Base-by-base conservation (phyloP, 768 basidiomycete species). In the Kwoniella pini region DNA sequence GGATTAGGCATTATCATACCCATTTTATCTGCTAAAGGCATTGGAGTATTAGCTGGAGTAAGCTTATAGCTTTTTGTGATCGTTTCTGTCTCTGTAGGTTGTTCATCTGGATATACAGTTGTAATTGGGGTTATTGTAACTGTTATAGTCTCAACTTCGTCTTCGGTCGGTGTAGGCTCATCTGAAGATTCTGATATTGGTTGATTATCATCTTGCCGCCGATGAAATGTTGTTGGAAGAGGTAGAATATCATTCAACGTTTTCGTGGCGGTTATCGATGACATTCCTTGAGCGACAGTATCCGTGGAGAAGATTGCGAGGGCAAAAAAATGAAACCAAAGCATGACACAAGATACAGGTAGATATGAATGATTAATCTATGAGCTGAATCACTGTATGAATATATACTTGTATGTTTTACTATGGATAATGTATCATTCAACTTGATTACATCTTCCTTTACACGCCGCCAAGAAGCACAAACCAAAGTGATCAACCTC, bases 1-100 rank as follows among this genome's bases (percentile, higher is more conserved):
- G 77, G 77, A 62, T 75, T 68, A 7, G 77, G 77, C 77, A 78
- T 77, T 60, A 78, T 77, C 48, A 78, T 30, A 0, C 77, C 77
- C 46, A 78, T 72, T 30, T 66, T 68, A 7, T 53, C 68, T 13
- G 57, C 62, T 26, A 70, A 50, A 24, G 64, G 67, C 21, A 74
- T 58, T 12, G 72, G 67, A 17, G 64, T 64, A 10, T 33, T 49
- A 4, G 59, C 50, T 10, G 66, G 59, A 11, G 40, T 59, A 3
- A 58, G 22, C 39, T 49, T 58, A 31, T 58, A 43, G 17, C 24
- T 49, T 26, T 33, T 58, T n/a, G 57, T 58, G 4, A 50, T 19
- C 28, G 48, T 58, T 27, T 26, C 55, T 10, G 51, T 60, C 39
- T 55, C 24, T 13, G 17, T 38, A 13, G 21, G 42, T 31, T 54